phyloP scores from a whole-genome alignment of 2,329 filamentous ascomycete genomes.

The Orbilia ellipsospora region DNA sequence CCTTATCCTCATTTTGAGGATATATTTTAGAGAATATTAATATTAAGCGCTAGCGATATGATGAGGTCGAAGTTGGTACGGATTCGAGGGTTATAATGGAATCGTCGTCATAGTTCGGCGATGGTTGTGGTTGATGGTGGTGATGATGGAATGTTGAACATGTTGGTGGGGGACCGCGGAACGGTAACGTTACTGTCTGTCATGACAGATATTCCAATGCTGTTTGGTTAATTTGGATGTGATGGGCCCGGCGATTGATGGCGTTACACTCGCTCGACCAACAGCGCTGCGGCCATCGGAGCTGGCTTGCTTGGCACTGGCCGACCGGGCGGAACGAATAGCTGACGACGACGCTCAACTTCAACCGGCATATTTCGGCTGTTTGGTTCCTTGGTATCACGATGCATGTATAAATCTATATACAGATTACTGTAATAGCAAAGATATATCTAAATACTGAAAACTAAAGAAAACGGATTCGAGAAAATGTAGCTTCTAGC shows the following conservation, averaged over 20 bases:
- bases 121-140: not conserved
- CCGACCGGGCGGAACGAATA: conserved; percentile 3
- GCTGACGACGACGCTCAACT: conserved; percentile 25
- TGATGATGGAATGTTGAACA: conserved; percentile 15
- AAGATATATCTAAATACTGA: no score
- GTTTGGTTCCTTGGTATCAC: not conserved
- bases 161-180: conserved; percentile 23
- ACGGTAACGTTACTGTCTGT: no score
- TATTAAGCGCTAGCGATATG: conserved; percentile 14
- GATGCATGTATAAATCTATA: not conserved
- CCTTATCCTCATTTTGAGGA: conserved; percentile 46
- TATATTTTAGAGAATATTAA: not conserved
- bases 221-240: not conserved
- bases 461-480: no score
- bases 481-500: no score
- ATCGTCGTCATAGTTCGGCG: conserved; percentile 19
- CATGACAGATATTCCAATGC: conserved; percentile 37
- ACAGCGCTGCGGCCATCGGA: conserved; percentile 12
- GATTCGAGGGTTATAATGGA: conserved; percentile 3
- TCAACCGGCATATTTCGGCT: not conserved
- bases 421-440: no score
- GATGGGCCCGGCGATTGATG: conserved; percentile 5
- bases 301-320: conserved; percentile 28
- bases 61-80: not conserved
- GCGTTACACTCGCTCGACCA: conserved; percentile 12